Evolutionary conservation across 2,329 filamentous ascomycete genomes (phyloP), one percentile per base, ranked within the genome.

Genomic region (Penicillium frequentans): DNA sequence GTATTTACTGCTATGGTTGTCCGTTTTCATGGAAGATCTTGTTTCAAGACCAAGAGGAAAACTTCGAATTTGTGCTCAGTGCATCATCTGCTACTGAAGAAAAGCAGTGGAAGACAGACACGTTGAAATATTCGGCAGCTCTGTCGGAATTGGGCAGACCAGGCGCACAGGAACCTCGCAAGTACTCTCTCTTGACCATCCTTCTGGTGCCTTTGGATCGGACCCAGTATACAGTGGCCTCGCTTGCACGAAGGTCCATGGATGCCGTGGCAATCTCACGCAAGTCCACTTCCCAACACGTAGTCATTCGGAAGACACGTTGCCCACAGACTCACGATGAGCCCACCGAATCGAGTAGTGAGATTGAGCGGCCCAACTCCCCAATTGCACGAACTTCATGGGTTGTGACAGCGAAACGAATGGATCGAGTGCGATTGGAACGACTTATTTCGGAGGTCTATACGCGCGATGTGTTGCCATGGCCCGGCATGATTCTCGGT

Each of bases 21-120:
- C 87, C 90, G 0, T 90, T 90, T 72, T 95, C 92, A 1, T 98
- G 93, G 93, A 99, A 98, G 71, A 68, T 97, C 11, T 82, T 91
- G 3, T 97, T 98, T 68, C 88, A 95, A 70, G 85, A 85, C 62
- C 82, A 89, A 55, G 84, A 89, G 63, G 86, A 90, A 58, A 79
- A 93, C 52, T 93, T 90, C 70, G 93, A 98, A 73, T 76, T 96
- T 16, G 86, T 97, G 42, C 82, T 96, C 76, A 96, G 90, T 63
- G 93, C 92, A 35, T 96, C 92, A 66, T 93, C 89, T 1, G 80
- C 86, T 0, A 85, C 83, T 42, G 93, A 99, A 71, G 91, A 95
- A 67, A 78, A 84, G 46, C 86, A 88, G 66, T 99, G 95, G 93
- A 87, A 88, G 60, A 81, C 78, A 16, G 84, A 87, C n/a, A 78